Conservation (phyloP, 768 basidiomycete genomes). For the Rhizopogon vinicolor region DNA sequence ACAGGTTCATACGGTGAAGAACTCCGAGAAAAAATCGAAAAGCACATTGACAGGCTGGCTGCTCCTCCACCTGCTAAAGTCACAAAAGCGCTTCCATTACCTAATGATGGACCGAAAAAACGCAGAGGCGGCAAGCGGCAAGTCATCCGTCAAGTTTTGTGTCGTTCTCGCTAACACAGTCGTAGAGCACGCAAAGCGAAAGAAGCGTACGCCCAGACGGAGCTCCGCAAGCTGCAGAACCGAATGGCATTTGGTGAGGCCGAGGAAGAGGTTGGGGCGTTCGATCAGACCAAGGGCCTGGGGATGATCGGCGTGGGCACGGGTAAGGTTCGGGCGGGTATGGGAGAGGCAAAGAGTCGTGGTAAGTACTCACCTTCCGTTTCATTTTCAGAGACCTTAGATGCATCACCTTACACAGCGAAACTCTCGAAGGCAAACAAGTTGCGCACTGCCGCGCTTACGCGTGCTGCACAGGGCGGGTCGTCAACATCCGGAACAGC, state of each 20-base stretch:
- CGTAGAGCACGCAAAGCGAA: conserved; percentile 93
- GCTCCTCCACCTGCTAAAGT: conserved; percentile 95
- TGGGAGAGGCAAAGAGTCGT: conserved; percentile 87
- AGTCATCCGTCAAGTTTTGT: conserved; percentile 11
- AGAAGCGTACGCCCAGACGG: conserved; percentile 95
- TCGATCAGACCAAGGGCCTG: conserved; percentile 95
- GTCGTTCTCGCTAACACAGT: background rate
- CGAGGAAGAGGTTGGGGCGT: conserved; percentile 94
- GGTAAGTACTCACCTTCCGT: conserved; percentile 45
- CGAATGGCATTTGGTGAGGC: conserved; percentile 94
- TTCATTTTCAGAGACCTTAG: background rate
- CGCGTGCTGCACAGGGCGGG: conserved; percentile 61
- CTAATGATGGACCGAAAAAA: conserved; percentile 94
- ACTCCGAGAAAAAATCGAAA: conserved; percentile 86
- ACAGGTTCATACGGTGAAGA: conserved; percentile 76
- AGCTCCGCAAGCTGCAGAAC: conserved; percentile 95
- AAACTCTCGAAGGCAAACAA: conserved; percentile 96
- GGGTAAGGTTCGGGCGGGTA: conserved; percentile 85
- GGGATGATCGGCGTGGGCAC: conserved; percentile 92
- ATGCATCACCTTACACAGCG: conserved; percentile 41
- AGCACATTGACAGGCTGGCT: conserved; percentile 84
- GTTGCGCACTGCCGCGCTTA: conserved; percentile 79
- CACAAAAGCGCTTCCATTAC: conserved; percentile 88
- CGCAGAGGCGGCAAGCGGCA: conserved; percentile 93
- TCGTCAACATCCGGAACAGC: conserved; percentile 71